Evolutionary conservation across 805 yeast genomes (phyloP), one percentile per base, ranked within the genome.

Genomic region (Cyberlindnera meyerae): DNA sequence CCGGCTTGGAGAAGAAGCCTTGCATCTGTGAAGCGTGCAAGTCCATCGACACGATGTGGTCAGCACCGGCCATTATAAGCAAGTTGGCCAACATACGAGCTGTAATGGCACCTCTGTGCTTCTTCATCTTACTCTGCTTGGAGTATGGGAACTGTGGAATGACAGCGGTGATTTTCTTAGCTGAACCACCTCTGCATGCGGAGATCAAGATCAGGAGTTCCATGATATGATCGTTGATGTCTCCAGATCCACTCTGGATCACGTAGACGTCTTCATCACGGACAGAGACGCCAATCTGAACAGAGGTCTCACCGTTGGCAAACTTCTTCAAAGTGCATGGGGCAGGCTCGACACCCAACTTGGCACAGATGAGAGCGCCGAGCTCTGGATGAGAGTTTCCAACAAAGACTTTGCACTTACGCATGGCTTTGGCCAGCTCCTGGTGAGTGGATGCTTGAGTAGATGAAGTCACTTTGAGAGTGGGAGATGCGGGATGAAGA

Each of bases 91-190:
- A 73, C 97, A 93, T 85, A 58, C 97, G 77, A 12, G 98, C 98
- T 4, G 98, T 90, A 54, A 93, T 93, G 27, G 98, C 97, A 37
- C 98, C 98, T 63, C 99, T 73, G 59, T 93, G 97, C 62, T 88
- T 93, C 68, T 93, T 93, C 99, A 93, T 93, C 66, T 94, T 93
- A 49, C 90, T 79, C 64, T 93, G 99, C 62, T 90, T 84, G 11
- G 97, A 86, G 66, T 93, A 93, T 24, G 98, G 98, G 60, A 90
- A 94, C 62, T 88, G 95, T 2, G 99, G 99, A 36, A 93, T 80
- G 22, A 93, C 98, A 8, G 97, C 97, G 29, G 75, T 93, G 60
- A 93, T 88, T 58, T 88, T 88, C 53, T 85, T 82, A n/a, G 99
- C 99, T 11, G 96, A 86, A 8, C 98, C 99, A 43, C 97, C 96